These are phyloP conservation scores for Malassezia japonica DNA, from an alignment of 1,284 basidiomycete species.

Conservation along the genomic window DNA sequence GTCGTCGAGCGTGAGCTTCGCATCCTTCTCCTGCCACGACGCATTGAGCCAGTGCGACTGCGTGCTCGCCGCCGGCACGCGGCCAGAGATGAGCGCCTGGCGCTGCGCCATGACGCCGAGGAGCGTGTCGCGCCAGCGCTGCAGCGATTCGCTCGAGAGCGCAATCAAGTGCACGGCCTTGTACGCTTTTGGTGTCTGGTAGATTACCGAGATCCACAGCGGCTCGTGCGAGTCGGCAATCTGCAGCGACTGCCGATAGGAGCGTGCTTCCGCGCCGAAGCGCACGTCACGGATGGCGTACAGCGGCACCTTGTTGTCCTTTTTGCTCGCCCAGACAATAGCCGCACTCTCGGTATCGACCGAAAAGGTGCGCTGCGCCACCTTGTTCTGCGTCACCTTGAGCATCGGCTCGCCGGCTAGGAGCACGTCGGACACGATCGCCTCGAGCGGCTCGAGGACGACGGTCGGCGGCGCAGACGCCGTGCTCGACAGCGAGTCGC, in stretches of 20 bases:
- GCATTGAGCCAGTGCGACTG: constrained; percentile 68
- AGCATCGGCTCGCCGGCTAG: constrained; percentile 56
- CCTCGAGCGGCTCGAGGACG: constrained; percentile 12
- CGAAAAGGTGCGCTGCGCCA: constrained; percentile 64
- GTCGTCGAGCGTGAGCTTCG: constrained; percentile 59
- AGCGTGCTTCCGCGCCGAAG: constrained; percentile 63
- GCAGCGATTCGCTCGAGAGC: constrained; percentile 60
- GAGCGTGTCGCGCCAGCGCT: constrained; percentile 52
- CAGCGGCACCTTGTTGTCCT: constrained; percentile 63
- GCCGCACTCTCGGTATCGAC: constrained; percentile 69
- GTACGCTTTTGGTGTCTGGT: constrained; percentile 67
- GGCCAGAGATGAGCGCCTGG: constrained; percentile 25
- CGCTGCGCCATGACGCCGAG: constrained; percentile 48
- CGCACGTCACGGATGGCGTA: constrained; percentile 86
- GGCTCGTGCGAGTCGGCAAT: constrained; percentile 49
- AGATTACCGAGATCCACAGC: constrained; percentile 68
- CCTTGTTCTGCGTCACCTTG: constrained; percentile 77
- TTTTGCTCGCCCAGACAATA: constrained; percentile 75
- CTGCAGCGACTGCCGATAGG: constrained; percentile 68
- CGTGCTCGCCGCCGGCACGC: constrained; percentile 30
- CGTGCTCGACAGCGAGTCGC: background rate
- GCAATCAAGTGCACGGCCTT: constrained; percentile 86
- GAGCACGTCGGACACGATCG: constrained; percentile 18
- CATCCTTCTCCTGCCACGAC: constrained; percentile 54
- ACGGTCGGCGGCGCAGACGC: too few species aligned